A percentile compares a stretch with the other conserved stretches of the same genome.
phyloP scores from a whole-genome alignment of 2,329 filamentous ascomycete species.

The Eutypa lata region DNA sequence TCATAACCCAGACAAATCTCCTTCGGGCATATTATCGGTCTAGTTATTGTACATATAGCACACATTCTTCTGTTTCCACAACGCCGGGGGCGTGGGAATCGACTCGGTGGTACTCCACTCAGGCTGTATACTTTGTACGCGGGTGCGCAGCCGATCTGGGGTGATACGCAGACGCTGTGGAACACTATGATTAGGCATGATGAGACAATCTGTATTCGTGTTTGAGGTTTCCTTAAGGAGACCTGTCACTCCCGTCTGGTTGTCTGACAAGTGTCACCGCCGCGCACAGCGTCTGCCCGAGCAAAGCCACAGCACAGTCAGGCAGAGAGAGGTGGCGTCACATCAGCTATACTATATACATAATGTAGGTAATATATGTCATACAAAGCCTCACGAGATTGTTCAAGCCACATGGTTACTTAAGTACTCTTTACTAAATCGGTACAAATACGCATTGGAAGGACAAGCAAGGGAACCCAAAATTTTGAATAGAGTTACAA shows the following conservation, averaged over 20 bases:
- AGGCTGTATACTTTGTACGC: background rate
- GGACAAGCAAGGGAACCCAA: background rate
- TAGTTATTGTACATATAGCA: too few species aligned
- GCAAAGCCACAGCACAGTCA: background rate
- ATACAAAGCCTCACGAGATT: too few species aligned
- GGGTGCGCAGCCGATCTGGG: conserved; percentile 1
- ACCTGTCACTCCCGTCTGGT: background rate
- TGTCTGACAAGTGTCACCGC: conserved; percentile 3
- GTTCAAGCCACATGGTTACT: too few species aligned
- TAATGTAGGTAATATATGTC: too few species aligned
- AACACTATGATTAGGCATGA: conserved; percentile 2
- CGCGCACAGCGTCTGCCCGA: background rate
- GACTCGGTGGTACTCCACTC: background rate
- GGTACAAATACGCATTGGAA: background rate
- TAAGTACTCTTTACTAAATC: too few species aligned
- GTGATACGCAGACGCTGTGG: background rate
- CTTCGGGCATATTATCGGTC: too few species aligned
- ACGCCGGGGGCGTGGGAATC: too few species aligned
- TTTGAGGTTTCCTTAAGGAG: conserved; percentile 1
- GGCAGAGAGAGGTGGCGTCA: background rate
- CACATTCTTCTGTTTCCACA: too few species aligned
- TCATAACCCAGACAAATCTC: too few species aligned
- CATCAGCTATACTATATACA: background rate
- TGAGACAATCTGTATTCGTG: conserved; percentile 3
- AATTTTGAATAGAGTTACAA: too few species aligned